Evolutionary conservation across 257 asterid genomes (phyloP).

Genomic region (Leonotis leonurus): DNA sequence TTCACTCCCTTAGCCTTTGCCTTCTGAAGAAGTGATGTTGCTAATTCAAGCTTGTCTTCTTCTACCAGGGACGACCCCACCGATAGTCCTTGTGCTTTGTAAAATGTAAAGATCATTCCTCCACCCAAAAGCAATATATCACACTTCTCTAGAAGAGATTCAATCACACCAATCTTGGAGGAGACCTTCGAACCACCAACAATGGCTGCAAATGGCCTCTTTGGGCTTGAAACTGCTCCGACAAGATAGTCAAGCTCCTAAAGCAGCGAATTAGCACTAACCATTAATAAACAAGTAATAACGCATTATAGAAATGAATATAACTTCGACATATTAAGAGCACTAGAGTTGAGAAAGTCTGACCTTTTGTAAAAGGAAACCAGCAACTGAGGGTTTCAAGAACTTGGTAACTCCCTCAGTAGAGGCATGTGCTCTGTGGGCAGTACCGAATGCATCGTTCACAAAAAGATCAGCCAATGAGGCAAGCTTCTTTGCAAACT

Average conservation of each 20-base stretch:
- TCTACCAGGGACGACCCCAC: constrained; percentile 91
- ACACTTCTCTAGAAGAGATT: constrained; percentile 70
- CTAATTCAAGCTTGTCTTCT: constrained; percentile 86
- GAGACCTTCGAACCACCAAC: constrained; percentile 96
- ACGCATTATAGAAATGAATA: not conserved
- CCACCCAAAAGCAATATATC: constrained; percentile 76
- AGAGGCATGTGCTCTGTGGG: constrained; percentile 93
- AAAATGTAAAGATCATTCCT: constrained; percentile 89
- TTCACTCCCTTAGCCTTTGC: constrained; percentile 79
- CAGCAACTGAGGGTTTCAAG: constrained; percentile 88
- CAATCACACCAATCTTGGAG: constrained; percentile 83
- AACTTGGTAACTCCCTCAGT: constrained; percentile 85
- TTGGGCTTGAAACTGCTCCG: constrained; percentile 77
- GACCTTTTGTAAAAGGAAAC: constrained; percentile 83
- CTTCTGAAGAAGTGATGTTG: constrained; percentile 61
- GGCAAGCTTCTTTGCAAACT: constrained; percentile 83
- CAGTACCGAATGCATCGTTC: constrained; percentile 90
- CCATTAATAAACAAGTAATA: not conserved
- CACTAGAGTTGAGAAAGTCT: constrained; percentile 7
- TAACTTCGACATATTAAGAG: too few relatives aligned
- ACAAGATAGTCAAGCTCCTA: constrained; percentile 83
- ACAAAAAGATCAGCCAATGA: constrained; percentile 75
- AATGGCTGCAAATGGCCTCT: constrained; percentile 82
- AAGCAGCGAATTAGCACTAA: constrained; percentile 13
- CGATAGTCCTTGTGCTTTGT: constrained; percentile 83